Evolutionary conservation across 2,329 filamentous ascomycete genomes (phyloP), one percentile per base, ranked within the genome.

Genomic region (Talaromyces sp.): DNA sequence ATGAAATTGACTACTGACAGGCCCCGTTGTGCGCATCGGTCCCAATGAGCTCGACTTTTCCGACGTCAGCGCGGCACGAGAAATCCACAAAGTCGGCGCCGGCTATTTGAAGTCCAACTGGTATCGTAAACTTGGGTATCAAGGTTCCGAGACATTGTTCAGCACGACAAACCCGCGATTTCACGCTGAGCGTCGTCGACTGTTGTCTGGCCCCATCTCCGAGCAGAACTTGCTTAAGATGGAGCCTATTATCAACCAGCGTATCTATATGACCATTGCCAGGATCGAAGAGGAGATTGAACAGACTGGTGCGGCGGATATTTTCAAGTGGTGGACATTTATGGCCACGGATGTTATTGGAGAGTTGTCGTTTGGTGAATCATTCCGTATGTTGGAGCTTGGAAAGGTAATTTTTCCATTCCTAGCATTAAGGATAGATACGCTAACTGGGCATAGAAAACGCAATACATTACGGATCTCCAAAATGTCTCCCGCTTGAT

Each of bases 341-440:
- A 81, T 86, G 77, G 73, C 84, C 0, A 84, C 83, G 0, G 85
- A 87, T 69, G 73, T 85, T 0, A 83, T 86, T 61, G 83, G 80
- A 0, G 78, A 86, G 57, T 71, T 87, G 5, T 80, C 74, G 0
- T 87, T 87, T 71, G 85, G 85, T 0, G 80, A 85, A n/a, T 83
- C 83, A 0, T 86, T 87, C 63, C 71, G 73, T 0, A 82, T 83
- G 75, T 71, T 87, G 3, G 83, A 87, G 62, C 70, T 72, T 3
- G 83, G 83, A 17, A 72, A 82, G 73, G 83, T 37, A 37, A 10
- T 31, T 31, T 31, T 5, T 31, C 27, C 27, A 31, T 31, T 7
- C 27, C 4, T 31, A 31, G 27, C 4, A 31, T 31, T 7, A 31
- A 31, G 27, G 27, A 22, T 27, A 27, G 4, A 31, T 31, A 31